Evolutionary conservation across 345 rosid species (phyloP).

Genomic region (Triadica sebifera): DNA sequence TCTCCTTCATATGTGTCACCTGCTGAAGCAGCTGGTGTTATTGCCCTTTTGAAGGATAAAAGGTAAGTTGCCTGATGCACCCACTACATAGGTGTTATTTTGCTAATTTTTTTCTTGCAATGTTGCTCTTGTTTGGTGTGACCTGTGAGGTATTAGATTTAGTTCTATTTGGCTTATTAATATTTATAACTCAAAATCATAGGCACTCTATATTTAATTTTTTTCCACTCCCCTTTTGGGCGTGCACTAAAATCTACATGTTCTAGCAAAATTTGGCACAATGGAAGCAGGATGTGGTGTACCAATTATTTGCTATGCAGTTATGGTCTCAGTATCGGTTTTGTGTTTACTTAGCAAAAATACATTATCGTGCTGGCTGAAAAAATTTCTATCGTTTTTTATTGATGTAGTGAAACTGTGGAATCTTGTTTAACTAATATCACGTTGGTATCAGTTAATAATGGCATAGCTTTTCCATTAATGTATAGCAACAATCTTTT

Average conservation of each 20-base stretch:
- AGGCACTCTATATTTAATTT: not conserved
- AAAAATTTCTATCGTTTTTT: too few relatives aligned
- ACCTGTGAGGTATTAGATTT: not conserved
- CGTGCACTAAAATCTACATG: not conserved
- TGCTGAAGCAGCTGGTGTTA: slow-evolving; percentile 67
- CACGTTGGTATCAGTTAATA: not conserved
- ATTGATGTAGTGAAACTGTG: not conserved
- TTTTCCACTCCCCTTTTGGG: not conserved
- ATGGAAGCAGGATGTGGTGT: not conserved
- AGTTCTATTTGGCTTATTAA: not conserved
- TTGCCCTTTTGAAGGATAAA: slow-evolving; percentile 62
- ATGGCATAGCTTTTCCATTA: not conserved
- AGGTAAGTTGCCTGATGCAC: slow-evolving; percentile 39
- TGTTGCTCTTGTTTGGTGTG: not conserved
- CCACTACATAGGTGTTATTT: not conserved
- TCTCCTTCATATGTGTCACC: slow-evolving; percentile 66
- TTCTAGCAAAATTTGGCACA: not conserved
- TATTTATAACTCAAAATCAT: not conserved
- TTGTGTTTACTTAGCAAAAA: too few relatives aligned
- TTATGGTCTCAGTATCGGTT: not conserved
- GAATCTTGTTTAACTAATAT: not conserved
- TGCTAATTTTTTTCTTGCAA: not conserved
- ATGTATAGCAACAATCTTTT: not conserved
- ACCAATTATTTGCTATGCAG: not conserved
- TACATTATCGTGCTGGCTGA: too few relatives aligned